These are phyloP conservation scores for Maudiozyma serrabonitensis DNA, from an alignment of 805 yeast species.

Conservation along the genomic window DNA sequence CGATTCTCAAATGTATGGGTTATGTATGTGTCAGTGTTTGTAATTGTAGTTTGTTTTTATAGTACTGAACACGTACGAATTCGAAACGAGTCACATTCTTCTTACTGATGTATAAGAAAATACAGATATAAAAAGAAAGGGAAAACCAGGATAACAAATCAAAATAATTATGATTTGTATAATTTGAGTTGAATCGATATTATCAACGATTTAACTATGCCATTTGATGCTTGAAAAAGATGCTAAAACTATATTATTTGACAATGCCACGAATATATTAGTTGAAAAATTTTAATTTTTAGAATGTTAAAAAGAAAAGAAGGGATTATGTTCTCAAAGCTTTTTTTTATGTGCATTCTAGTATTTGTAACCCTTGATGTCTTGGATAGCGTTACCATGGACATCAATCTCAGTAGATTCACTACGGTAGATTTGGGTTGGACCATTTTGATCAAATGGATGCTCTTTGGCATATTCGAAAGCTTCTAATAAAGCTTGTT, in stretches of 20 bases:
- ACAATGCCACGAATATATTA: slow-evolving; percentile 18
- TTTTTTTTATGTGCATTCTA: slow-evolving; percentile 2
- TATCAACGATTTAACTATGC: neutral
- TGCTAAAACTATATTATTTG: slow-evolving; percentile 5
- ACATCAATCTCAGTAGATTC: slow-evolving; percentile 29
- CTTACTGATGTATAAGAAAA: neutral
- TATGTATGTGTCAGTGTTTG: neutral
- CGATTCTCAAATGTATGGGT: slow-evolving; percentile 24
- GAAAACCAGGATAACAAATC: neutral
- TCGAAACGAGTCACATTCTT: neutral
- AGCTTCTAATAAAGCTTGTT: slow-evolving; percentile 49
- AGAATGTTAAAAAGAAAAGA: neutral
- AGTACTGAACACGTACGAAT: neutral
- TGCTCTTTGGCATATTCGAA: slow-evolving; percentile 41
- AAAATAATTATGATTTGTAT: neutral
- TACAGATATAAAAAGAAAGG: neutral
- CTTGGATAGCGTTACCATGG: slow-evolving; percentile 23
- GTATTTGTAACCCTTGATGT: slow-evolving; percentile 27
- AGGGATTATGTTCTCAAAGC: neutral
- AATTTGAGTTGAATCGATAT: neutral
- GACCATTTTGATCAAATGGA: slow-evolving; percentile 44
- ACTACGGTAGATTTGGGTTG: slow-evolving; percentile 38
- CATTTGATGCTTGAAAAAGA: slow-evolving; percentile 1
- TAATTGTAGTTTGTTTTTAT: neutral
- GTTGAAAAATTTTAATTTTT: neutral